Conservation (phyloP, 2,329 filamentous ascomycete genomes). For the Didymella lethalis region DNA sequence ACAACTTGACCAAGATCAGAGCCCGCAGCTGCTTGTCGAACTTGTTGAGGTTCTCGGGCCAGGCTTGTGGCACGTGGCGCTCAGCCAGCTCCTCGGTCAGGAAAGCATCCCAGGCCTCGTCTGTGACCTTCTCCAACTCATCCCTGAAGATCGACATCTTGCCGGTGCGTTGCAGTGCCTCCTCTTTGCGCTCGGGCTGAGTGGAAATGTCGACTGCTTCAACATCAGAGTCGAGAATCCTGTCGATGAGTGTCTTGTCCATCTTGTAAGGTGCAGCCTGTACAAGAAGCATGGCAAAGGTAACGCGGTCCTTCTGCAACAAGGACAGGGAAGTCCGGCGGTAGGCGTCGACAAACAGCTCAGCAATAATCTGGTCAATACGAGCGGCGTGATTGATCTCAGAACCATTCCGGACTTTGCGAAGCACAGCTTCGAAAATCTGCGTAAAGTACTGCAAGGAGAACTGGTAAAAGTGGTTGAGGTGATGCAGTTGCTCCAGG, state of each 20-base stretch:
- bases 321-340: constrained; percentile 92
- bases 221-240: constrained; percentile 79
- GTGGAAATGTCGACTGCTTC: constrained; percentile 82
- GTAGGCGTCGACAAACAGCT: constrained; percentile 90
- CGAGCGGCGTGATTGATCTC: constrained; percentile 79
- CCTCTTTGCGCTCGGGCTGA: constrained; percentile 67
- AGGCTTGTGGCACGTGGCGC: constrained; percentile 78
- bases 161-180: constrained; percentile 72
- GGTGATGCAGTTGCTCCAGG: constrained; percentile 93
- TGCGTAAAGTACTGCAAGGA: constrained; percentile 97
- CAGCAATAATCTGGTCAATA: constrained; percentile 87
- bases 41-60: constrained; percentile 69
- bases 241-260: constrained; percentile 88
- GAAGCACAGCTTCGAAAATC: constrained; percentile 93
- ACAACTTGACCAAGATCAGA: constrained; percentile 91
- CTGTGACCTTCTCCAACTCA: constrained; percentile 68
- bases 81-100: constrained; percentile 86
- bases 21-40: constrained; percentile 81
- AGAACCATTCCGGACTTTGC: constrained; percentile 76
- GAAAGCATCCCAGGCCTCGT: constrained; percentile 80
- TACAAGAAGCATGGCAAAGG: constrained; percentile 90
- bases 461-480: constrained; percentile 99
- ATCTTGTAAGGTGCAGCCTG: constrained; percentile 96
- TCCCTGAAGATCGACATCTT: constrained; percentile 78
- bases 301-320: constrained; percentile 92